A percentile compares a stretch with the other conserved stretches of the same genome.
phyloP scores from a whole-genome alignment of 2,329 filamentous ascomycete genomes.

The Orbilia brochopaga region DNA sequence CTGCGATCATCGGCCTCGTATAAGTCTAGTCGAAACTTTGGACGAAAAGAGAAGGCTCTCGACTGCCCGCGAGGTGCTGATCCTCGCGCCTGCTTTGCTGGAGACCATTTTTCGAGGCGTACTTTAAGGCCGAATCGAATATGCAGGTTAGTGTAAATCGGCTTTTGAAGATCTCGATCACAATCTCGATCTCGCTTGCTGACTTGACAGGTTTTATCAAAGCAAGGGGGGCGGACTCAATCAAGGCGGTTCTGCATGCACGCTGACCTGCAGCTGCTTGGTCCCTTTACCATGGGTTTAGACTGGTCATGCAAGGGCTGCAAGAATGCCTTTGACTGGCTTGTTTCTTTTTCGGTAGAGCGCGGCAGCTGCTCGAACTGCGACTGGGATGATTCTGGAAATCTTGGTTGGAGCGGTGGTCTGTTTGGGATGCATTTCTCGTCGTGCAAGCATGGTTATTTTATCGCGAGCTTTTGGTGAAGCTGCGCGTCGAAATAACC shows the following conservation, averaged over 20 bases:
- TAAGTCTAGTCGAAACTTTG: background rate
- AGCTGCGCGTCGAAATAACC: background rate
- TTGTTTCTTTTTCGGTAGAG: background rate
- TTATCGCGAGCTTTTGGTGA: background rate
- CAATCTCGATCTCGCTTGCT: constrained; percentile 8
- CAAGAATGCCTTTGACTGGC: background rate
- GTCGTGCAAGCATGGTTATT: background rate
- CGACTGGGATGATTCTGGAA: background rate
- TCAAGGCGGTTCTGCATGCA: constrained; percentile 16
- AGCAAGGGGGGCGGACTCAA: constrained; percentile 1
- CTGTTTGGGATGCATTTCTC: background rate
- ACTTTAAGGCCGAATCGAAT: background rate
- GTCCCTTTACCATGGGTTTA: constrained; percentile 2
- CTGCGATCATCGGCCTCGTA: background rate
- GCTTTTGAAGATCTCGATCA: constrained; percentile 4
- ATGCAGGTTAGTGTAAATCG: background rate
- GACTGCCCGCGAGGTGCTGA: background rate
- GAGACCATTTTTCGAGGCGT: background rate
- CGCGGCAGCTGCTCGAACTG: background rate
- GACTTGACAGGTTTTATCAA: background rate
- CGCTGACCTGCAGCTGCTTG: constrained; percentile 9
- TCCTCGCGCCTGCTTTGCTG: background rate
- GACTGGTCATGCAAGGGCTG: background rate
- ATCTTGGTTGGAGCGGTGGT: background rate
- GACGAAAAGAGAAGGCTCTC: background rate